A percentile compares a stretch with the other conserved stretches of the same genome.
These are phyloP conservation scores for Moesziomyces sp. DNA, from an alignment of 1,284 basidiomycete species.

Conservation along the genomic window DNA sequence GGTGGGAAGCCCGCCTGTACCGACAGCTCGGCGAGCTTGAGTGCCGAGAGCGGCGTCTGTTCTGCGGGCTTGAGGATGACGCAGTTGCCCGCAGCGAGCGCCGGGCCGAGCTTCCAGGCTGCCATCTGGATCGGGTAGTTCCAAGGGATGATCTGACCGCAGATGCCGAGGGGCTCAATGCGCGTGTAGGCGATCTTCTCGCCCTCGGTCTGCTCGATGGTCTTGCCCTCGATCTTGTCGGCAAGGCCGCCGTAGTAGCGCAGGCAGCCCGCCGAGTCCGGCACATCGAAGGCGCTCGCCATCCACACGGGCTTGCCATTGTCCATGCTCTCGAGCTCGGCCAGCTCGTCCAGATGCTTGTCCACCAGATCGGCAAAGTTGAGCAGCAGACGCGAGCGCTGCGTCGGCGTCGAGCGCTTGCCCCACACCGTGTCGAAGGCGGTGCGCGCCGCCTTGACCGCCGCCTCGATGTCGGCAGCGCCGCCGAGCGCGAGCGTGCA, in stretches of 20 bases:
- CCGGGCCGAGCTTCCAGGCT: conserved; percentile 72
- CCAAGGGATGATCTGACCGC: conserved; percentile 56
- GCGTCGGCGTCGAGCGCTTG: conserved; percentile 27
- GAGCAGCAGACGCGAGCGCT: conserved; percentile 74
- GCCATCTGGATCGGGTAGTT: conserved; percentile 76
- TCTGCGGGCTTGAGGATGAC: conserved; percentile 77
- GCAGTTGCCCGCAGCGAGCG: conserved; percentile 69
- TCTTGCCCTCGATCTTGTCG: conserved; percentile 86
- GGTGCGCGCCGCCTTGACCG: conserved; percentile 53
- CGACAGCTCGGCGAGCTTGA: conserved; percentile 78
- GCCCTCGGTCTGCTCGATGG: conserved; percentile 80
- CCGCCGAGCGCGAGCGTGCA: conserved; percentile 43
- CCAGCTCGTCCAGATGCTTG: conserved; percentile 76
- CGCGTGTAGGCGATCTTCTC: conserved; percentile 75
- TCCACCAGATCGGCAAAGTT: conserved; percentile 82
- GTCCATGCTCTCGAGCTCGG: conserved; percentile 72
- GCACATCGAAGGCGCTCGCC: conserved; percentile 76
- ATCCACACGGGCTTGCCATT: conserved; percentile 82
- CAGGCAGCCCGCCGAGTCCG: conserved; percentile 73
- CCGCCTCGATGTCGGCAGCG: conserved; percentile 55
- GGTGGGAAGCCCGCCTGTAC: conserved; percentile 82
- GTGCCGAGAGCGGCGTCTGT: conserved; percentile 75
- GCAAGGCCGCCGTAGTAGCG: conserved; percentile 75
- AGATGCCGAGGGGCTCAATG: conserved; percentile 93
- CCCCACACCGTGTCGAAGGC: conserved; percentile 54